Percentiles rank a stretch among this genome's conserved stretches.
Conservation (phyloP, 2,329 filamentous ascomycete species). For the Knufia fluminis region DNA sequence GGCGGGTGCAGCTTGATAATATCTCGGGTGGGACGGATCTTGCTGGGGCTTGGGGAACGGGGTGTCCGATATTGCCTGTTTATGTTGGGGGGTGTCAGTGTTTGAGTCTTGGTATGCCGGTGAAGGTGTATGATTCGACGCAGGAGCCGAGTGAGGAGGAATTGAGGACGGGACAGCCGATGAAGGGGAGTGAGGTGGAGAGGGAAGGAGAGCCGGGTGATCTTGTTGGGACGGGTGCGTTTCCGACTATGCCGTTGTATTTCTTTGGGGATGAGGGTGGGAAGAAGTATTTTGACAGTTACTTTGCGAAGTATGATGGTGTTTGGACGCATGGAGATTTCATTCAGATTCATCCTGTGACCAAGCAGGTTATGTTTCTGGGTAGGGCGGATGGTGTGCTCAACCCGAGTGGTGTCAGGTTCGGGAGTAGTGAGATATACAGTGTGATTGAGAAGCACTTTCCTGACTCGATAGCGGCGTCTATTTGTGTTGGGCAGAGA, state of each 20-base stretch:
- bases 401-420: conserved; percentile 84
- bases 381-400: conserved; percentile 46
- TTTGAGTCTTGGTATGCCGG: conserved; percentile 43
- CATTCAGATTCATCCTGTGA: conserved; percentile 59
- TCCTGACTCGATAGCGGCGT: conserved; percentile 53
- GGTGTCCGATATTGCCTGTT: conserved; percentile 62
- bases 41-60: conserved; percentile 34
- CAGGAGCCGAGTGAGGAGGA: background rate
- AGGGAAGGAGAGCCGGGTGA: conserved; percentile 62
- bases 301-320: conserved; percentile 28
- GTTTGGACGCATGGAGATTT: conserved; percentile 84
- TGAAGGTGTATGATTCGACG: conserved; percentile 42
- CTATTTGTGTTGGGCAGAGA: conserved; percentile 71
- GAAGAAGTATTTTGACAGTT: conserved; percentile 43
- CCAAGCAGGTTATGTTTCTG: conserved; percentile 56
- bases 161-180: conserved; percentile 26
- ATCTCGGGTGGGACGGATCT: conserved; percentile 46
- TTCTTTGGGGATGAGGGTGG: conserved; percentile 50
- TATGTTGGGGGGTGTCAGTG: conserved; percentile 51
- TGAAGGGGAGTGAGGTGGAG: conserved; percentile 41
- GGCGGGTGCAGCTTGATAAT: conserved; percentile 50
- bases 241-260: conserved; percentile 65
- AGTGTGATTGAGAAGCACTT: conserved; percentile 64
- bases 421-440: conserved; percentile 92
- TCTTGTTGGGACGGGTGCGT: conserved; percentile 59